Conservation (phyloP, 169 alveolate genomes). For the Plasmodium inui region DNA sequence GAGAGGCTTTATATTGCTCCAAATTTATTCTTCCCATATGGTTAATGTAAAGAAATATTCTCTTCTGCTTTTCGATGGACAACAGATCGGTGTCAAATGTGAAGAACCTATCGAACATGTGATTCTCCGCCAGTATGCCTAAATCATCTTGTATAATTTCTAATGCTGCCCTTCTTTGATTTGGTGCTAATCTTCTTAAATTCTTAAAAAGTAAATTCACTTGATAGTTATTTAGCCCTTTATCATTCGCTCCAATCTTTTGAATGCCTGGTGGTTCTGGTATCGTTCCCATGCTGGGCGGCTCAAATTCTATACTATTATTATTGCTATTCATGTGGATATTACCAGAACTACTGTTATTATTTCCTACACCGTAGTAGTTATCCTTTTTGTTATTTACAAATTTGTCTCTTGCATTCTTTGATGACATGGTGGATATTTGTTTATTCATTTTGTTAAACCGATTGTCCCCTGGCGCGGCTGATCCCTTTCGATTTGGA, state of each 20-base stretch:
- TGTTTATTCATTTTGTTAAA: slow-evolving; percentile 16
- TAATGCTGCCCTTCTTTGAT: slow-evolving; percentile 89
- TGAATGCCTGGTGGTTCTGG: slow-evolving; percentile 89
- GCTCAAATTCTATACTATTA: slow-evolving; percentile 59
- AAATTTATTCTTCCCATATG: slow-evolving; percentile 87
- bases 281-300: slow-evolving; percentile 85
- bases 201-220: slow-evolving; percentile 82
- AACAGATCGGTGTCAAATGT: slow-evolving; percentile 87
- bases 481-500: background rate
- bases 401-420: slow-evolving; percentile 8
- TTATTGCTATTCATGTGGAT: background rate
- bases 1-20: slow-evolving; percentile 77
- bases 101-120: slow-evolving; percentile 83
- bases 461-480: background rate
- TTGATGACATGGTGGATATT: background rate
- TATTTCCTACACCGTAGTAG: background rate
- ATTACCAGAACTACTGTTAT: background rate
- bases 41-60: slow-evolving; percentile 86
- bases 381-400: slow-evolving; percentile 21
- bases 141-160: slow-evolving; percentile 90
- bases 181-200: slow-evolving; percentile 85
- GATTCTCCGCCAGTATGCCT: slow-evolving; percentile 88
- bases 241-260: slow-evolving; percentile 84
- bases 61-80: slow-evolving; percentile 88
- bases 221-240: slow-evolving; percentile 85